Conservation (phyloP, 1,284 basidiomycete genomes). For the Sanghuangporus weigelae region DNA sequence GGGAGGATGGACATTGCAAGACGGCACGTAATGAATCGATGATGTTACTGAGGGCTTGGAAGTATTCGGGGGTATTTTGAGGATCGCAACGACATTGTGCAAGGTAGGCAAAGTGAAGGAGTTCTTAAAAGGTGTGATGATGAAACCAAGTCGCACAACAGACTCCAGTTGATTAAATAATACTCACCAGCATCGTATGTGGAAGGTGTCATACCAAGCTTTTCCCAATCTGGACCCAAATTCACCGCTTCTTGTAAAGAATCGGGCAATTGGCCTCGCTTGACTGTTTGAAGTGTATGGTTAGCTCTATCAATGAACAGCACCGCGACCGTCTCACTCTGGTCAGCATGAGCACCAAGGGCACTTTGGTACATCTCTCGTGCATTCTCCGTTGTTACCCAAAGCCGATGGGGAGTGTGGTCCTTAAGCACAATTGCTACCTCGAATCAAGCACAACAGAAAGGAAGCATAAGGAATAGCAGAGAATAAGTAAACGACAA, state of each 20-base stretch:
- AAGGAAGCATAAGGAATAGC: background rate
- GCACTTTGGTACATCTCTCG: conserved; percentile 65
- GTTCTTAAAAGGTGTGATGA: conserved; percentile 36
- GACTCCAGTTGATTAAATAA: background rate
- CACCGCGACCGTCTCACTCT: conserved; percentile 43
- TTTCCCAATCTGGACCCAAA: conserved; percentile 37
- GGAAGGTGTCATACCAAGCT: conserved; percentile 57
- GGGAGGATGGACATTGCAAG: conserved; percentile 36
- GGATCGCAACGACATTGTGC: conserved; percentile 78
- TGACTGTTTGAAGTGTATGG: conserved; percentile 4
- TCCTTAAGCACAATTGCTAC: conserved; percentile 38
- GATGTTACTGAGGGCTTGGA: conserved; percentile 49
- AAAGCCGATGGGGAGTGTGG: conserved; percentile 27
- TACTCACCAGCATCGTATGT: conserved; percentile 57
- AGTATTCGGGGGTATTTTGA: conserved; percentile 52
- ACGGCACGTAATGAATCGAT: conserved; percentile 39
- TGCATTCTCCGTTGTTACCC: conserved; percentile 52
- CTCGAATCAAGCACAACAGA: background rate
- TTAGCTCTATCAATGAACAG: background rate
- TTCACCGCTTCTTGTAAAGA: conserved; percentile 37
- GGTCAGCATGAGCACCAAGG: conserved; percentile 70
- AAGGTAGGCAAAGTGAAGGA: conserved; percentile 69
- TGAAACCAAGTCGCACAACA: background rate
- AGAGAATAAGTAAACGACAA: too few relatives aligned
- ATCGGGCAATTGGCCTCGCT: conserved; percentile 44